These are phyloP conservation scores for Conoideocrella luteorostrata DNA, from an alignment of 2,329 filamentous ascomycete species.

Conservation along the genomic window DNA sequence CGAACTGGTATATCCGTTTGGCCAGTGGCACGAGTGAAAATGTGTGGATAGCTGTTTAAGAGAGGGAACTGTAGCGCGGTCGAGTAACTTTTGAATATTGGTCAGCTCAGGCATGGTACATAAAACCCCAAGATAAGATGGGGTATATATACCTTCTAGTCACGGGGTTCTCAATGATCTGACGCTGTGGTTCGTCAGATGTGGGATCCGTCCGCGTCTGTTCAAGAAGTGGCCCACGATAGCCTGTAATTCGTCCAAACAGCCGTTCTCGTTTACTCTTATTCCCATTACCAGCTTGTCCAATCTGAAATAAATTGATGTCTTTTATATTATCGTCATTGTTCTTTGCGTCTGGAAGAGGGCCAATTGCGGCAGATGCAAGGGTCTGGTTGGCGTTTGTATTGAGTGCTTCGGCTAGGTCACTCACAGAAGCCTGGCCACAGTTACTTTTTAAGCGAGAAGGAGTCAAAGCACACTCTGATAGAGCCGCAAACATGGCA, in stretches of 20 bases:
- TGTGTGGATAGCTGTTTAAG: slow-evolving; percentile 75
- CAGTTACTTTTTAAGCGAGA: slow-evolving; percentile 54
- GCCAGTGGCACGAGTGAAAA: slow-evolving; percentile 49
- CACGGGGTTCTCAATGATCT: slow-evolving; percentile 20
- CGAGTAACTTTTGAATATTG: slow-evolving; percentile 3
- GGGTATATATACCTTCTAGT: slow-evolving; percentile 18
- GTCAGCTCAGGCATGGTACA: background rate
- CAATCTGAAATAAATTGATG: slow-evolving; percentile 25
- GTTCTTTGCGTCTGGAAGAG: slow-evolving; percentile 31
- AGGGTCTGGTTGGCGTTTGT: slow-evolving; percentile 74
- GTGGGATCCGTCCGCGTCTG: slow-evolving; percentile 7
- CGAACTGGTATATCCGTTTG: slow-evolving; percentile 33
- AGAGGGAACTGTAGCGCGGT: slow-evolving; percentile 43
- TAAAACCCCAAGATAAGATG: background rate
- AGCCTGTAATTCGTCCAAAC: slow-evolving; percentile 22
- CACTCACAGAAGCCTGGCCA: slow-evolving; percentile 45
- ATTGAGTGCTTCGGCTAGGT: slow-evolving; percentile 62
- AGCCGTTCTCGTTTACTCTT: slow-evolving; percentile 16
- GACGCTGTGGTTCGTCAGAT: slow-evolving; percentile 13
- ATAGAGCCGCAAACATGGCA: slow-evolving; percentile 65
- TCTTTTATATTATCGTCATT: slow-evolving; percentile 23
- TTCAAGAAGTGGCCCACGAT: slow-evolving; percentile 14
- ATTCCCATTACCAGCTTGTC: slow-evolving; percentile 7
- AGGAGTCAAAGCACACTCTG: slow-evolving; percentile 75
- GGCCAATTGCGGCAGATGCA: slow-evolving; percentile 64